These are phyloP conservation scores for Aegilops umbellulata DNA, from an alignment of 176 grass and related monocot species.

Conservation along the genomic window DNA sequence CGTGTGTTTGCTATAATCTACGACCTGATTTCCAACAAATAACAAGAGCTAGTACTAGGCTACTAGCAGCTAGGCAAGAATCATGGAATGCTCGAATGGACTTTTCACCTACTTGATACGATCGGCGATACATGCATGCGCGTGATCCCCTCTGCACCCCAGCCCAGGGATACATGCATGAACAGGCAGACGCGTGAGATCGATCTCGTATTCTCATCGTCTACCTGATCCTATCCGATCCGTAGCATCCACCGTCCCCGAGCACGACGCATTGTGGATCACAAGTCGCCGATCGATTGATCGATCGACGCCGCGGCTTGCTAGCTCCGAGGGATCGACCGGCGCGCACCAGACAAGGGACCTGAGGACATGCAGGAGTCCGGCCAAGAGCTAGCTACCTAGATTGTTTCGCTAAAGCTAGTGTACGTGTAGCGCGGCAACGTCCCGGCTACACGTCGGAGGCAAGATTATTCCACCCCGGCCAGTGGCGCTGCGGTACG, in stretches of 20 bases:
- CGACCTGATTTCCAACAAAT: neutral
- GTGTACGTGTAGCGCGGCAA: too few relatives aligned
- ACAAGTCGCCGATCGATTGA: conserved; percentile 19
- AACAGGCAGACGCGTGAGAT: neutral
- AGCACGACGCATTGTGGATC: conserved; percentile 29
- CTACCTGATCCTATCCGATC: conserved; percentile 3
- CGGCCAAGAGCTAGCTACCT: too few relatives aligned
- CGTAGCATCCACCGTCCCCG: neutral
- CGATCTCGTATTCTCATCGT: neutral
- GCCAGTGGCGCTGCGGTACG: too few relatives aligned
- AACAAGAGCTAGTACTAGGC: neutral
- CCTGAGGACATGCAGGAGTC: too few relatives aligned
- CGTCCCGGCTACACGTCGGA: too few relatives aligned
- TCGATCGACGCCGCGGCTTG: neutral
- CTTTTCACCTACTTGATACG: neutral
- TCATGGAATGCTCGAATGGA: neutral
- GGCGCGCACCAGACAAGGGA: too few relatives aligned
- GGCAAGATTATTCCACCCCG: too few relatives aligned
- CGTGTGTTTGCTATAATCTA: neutral
- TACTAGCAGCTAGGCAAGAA: neutral
- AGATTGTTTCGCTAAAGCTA: too few relatives aligned
- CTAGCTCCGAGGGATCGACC: too few relatives aligned
- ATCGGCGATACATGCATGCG: neutral
- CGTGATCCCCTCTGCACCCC: neutral
- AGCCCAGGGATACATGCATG: neutral